Percentiles rank a stretch among this genome's conserved stretches.
phyloP scores from a whole-genome alignment of 129 eudicot genomes.

The Centella asiatica region DNA sequence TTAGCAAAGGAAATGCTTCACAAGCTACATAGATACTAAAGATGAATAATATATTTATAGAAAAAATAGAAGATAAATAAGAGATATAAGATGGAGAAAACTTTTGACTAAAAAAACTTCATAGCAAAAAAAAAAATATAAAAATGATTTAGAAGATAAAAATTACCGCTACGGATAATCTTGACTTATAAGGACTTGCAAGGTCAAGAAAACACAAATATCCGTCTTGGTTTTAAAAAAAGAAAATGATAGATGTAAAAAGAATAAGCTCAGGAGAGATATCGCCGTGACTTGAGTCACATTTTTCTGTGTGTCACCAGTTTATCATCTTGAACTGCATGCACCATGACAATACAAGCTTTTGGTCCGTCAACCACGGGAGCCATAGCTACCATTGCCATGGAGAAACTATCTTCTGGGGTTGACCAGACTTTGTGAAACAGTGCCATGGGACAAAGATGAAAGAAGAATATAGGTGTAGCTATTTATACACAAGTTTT shows the following conservation, averaged over 20 bases:
- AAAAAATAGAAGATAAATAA: no score
- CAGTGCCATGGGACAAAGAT: conserved; percentile 2
- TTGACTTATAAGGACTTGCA: conserved; percentile 37
- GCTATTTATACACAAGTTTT: conserved; percentile 24
- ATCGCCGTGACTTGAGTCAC: conserved; percentile 26
- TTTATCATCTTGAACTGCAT: conserved; percentile 5
- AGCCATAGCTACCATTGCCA: conserved; percentile 22
- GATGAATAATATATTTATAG: no score
- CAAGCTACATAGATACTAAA: no score
- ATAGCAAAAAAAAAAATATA: no score
- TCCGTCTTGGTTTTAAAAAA: not conserved
- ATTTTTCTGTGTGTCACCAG: conserved; percentile 2
- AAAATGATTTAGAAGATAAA: no score
- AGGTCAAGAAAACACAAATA: conserved; percentile 55
- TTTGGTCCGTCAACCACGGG: conserved; percentile 13
- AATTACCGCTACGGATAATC: not conserved
- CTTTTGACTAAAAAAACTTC: no score
- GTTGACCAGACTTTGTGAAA: conserved; percentile 14
- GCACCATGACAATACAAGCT: conserved; percentile 14
- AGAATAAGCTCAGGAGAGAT: conserved; percentile 75
- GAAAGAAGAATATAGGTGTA: conserved; percentile 16
- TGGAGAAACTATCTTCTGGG: conserved; percentile 15
- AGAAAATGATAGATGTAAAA: conserved; percentile 16
- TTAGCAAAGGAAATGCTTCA: no score
- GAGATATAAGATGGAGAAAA: not conserved